These are phyloP conservation scores for Aspergillus calidoustus DNA, from an alignment of 2,329 filamentous ascomycete species.

Conservation along the genomic window DNA sequence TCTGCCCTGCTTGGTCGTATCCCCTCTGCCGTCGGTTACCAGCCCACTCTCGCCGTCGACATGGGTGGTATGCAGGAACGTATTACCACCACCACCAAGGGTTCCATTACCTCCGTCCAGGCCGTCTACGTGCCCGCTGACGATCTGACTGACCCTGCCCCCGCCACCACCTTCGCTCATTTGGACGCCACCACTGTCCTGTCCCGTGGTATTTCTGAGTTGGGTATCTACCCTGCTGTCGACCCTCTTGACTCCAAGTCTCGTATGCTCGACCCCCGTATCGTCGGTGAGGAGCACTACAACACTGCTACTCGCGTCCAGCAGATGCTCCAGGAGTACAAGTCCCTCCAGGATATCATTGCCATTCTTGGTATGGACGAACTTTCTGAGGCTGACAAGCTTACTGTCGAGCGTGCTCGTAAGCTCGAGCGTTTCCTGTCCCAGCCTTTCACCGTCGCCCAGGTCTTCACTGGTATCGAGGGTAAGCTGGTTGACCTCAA, in stretches of 20 bases:
- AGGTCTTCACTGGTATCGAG: conserved; percentile 80
- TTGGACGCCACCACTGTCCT: conserved; percentile 99
- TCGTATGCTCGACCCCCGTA: conserved; percentile 98
- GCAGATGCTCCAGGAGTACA: conserved; percentile 99
- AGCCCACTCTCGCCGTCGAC: conserved; percentile 96
- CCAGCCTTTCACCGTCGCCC: conserved; percentile 93
- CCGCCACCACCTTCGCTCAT: conserved; percentile 99
- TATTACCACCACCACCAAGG: conserved; percentile 99
- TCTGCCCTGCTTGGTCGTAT: conserved; percentile 99
- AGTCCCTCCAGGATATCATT: conserved; percentile 99
- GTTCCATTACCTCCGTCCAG: conserved; percentile 99
- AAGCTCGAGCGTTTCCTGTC: conserved; percentile 99
- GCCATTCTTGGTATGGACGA: conserved; percentile 99
- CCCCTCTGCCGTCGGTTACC: conserved; percentile 99
- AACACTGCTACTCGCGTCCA: conserved; percentile 90
- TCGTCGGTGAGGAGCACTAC: conserved; percentile 98
- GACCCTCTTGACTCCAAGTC: conserved; percentile 99
- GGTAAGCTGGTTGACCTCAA: conserved; percentile 96
- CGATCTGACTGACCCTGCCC: conserved; percentile 99
- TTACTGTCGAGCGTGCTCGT: conserved; percentile 99
- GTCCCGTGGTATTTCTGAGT: conserved; percentile 99
- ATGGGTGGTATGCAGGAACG: conserved; percentile 99
- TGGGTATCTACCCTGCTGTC: conserved; percentile 99
- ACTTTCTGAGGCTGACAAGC: conserved; percentile 97
- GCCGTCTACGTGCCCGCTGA: conserved; percentile 99